Percentiles rank a stretch among this genome's conserved stretches.
phyloP scores from a whole-genome alignment of 2,329 filamentous ascomycete species.

The Colletotrichum chrysophilum region DNA sequence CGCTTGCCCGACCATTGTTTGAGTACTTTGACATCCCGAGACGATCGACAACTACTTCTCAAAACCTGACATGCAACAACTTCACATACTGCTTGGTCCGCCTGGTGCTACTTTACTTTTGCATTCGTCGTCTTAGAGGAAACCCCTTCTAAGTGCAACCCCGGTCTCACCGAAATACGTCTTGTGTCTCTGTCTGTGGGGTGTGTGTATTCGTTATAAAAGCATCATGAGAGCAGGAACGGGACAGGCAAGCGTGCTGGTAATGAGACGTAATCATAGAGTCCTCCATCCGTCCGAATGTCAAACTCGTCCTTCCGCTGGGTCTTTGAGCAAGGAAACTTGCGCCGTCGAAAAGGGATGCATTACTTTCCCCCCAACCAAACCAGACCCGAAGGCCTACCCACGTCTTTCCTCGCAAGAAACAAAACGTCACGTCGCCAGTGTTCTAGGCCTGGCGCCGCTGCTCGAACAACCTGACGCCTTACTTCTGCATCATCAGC shows the following conservation, averaged over 20 bases:
- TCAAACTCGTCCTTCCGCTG: not conserved
- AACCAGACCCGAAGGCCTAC: not conserved
- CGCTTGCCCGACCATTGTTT: not conserved
- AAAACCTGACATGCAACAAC: not conserved
- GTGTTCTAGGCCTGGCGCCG: not conserved
- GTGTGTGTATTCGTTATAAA: constrained; percentile 18
- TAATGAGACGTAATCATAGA: constrained; percentile 2
- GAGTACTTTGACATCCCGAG: not conserved
- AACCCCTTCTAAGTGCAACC: constrained; percentile 13
- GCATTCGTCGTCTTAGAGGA: constrained; percentile 7
- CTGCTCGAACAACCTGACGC: constrained; percentile 8
- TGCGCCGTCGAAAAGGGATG: not conserved
- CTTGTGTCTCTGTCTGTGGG: constrained; percentile 10
- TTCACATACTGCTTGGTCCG: not conserved
- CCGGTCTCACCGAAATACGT: constrained; percentile 2
- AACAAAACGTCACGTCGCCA: not conserved
- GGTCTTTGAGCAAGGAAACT: not conserved
- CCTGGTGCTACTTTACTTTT: not conserved
- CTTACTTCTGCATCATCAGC: constrained; percentile 95
- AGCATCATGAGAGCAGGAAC: constrained; percentile 11
- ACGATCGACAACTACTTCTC: not conserved
- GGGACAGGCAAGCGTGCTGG: constrained; percentile 11
- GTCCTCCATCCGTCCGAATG: not conserved
- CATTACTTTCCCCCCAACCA: not conserved
- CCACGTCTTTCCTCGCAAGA: constrained; percentile 11